phyloP scores from a whole-genome alignment of 345 rosid genomes.

The Stellera chamaejasme region DNA sequence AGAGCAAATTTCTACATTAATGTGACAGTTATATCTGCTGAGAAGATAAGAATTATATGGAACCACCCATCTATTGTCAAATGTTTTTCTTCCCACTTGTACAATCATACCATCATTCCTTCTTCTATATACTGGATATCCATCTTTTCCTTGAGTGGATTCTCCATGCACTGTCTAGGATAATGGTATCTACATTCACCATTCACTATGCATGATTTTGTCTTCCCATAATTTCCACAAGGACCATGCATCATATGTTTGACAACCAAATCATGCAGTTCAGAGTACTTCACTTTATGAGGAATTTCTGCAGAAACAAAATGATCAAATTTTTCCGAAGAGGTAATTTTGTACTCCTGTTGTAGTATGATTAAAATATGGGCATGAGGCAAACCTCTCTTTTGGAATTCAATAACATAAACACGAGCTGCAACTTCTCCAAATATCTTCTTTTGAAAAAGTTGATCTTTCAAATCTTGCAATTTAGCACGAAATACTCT shows the following conservation, averaged over 20 bases:
- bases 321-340: background rate
- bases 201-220: background rate
- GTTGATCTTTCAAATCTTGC: background rate
- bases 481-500: background rate
- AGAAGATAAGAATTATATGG: background rate
- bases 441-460: background rate
- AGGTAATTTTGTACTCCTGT: background rate
- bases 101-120: background rate
- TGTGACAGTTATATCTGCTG: background rate
- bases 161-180: background rate
- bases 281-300: background rate
- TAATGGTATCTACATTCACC: background rate
- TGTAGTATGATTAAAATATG: constrained; percentile 1
- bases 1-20: background rate
- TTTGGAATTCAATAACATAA: constrained; percentile 1
- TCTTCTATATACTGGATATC: background rate
- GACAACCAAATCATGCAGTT: background rate
- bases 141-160: background rate
- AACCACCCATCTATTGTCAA: background rate
- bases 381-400: background rate
- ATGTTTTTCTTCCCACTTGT: background rate
- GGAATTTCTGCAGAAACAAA: background rate
- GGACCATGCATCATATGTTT: background rate
- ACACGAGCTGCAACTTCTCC: background rate
- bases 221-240: background rate